Base-by-base conservation (phyloP, 2,329 filamentous ascomycete species). In the Pestalotiopsis sp. region DNA sequence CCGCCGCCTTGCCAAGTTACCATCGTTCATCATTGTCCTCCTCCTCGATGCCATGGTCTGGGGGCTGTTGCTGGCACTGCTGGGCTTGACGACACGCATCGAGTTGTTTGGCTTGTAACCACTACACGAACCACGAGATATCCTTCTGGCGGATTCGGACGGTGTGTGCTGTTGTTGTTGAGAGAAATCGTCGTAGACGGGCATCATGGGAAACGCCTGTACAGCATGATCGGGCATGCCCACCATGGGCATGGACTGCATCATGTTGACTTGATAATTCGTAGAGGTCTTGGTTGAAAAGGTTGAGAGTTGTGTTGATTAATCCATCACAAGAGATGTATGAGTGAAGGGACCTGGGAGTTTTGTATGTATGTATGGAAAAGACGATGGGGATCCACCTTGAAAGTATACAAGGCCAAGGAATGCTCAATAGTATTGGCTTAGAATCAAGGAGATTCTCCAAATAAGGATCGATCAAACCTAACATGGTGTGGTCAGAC, bases 11-110 rank as follows among this genome's bases (percentile, higher is more conserved):
- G 80, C 81, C 69, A 84, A 78, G 71, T 78, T 80, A 69, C 78
- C 77, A 71, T 89, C 84, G 75, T 86, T 83, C 78, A 89, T 84
- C 70, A 89, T 77, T 2, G 88, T 90, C 76, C 86, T 88, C 76
- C 89, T 84, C 72, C 88, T 82, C 68, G 82, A 80, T 73, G 85
- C 80, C 72, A 82, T 78, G 20, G 84, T 83, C 73, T 89, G 85
- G 14, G 91, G 91, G 78, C 91, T 93, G 80, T 88, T 92, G 82
- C 84, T 92, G 72, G 90, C 86, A 78, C 90, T 92, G 72, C 82
- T 87, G 14, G 90, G 89, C 79, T 93, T 93, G 68, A 80, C 81
- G 52, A 93, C 83, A 70, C 90, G 85, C 86, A 88, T 90, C 69
- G 82, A 80, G 69, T 80, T 82, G 73, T 80, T 83, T 64, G 78